phyloP scores from a whole-genome alignment of 2,329 filamentous ascomycete genomes.

The Coniochaeta ligniaria region DNA sequence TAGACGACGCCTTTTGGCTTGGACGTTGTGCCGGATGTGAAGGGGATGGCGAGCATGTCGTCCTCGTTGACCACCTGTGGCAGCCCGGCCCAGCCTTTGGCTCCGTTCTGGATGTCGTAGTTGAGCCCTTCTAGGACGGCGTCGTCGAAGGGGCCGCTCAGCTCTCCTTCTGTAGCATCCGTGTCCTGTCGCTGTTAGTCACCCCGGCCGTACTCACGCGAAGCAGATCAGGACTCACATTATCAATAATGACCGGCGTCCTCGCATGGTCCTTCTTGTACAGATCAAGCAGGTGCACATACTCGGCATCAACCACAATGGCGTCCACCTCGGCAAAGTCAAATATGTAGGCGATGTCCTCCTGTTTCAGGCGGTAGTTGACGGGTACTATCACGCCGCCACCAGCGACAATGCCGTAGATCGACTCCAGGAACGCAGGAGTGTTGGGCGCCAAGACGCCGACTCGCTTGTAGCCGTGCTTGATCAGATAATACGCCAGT shows the following conservation, averaged over 20 bases:
- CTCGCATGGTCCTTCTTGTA: constrained; percentile 55
- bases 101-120: constrained; percentile 60
- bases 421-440: constrained; percentile 83
- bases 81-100: constrained; percentile 69
- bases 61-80: constrained; percentile 71
- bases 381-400: constrained; percentile 68
- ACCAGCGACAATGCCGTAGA: constrained; percentile 80
- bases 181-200: constrained; percentile 51
- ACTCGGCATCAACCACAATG: constrained; percentile 84
- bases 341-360: constrained; percentile 89
- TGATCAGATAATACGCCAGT: constrained; percentile 78
- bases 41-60: constrained; percentile 76
- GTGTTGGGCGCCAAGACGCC: constrained; percentile 90
- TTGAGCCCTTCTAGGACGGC: constrained; percentile 74
- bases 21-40: constrained; percentile 90
- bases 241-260: constrained; percentile 70
- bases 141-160: constrained; percentile 74
- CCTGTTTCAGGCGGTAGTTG: constrained; percentile 62
- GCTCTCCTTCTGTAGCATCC: constrained; percentile 65
- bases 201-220: not conserved
- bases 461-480: constrained; percentile 66
- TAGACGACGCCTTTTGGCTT: constrained; percentile 89
- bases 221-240: constrained; percentile 24
- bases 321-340: constrained; percentile 78
- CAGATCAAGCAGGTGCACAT: constrained; percentile 57